These are phyloP conservation scores for Pythium dissotocum DNA, from an alignment of 352 stramenopile species.

Conservation along the genomic window DNA sequence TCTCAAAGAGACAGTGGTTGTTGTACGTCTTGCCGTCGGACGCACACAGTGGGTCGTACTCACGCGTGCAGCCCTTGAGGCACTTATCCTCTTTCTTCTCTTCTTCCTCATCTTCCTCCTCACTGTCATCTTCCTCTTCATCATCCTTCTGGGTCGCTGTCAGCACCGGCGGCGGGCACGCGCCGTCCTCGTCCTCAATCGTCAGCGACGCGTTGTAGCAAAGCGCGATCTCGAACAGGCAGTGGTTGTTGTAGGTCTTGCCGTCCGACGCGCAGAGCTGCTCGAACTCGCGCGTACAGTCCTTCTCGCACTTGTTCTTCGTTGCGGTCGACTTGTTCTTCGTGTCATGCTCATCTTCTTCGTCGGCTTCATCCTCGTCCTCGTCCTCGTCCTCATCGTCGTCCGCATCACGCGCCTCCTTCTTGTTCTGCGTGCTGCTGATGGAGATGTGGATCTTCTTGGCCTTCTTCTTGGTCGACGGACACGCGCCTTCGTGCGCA, in stretches of 20 bases:
- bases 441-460: constrained; percentile 19
- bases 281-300: constrained; percentile 21
- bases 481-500: constrained; percentile 10
- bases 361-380: constrained; percentile 7
- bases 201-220: constrained; percentile 18
- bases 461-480: neutral
- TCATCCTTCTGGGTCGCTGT: neutral
- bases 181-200: constrained; percentile 13
- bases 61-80: constrained; percentile 20
- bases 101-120: neutral
- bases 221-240: constrained; percentile 28
- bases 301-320: constrained; percentile 24
- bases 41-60: constrained; percentile 22
- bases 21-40: constrained; percentile 31
- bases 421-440: neutral
- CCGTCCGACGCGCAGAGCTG: constrained; percentile 28
- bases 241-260: constrained; percentile 35
- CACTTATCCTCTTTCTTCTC: constrained; percentile 16
- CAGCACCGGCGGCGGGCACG: neutral
- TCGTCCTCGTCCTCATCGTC: constrained; percentile 14
- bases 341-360: neutral
- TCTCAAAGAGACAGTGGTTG: constrained; percentile 35
- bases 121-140: constrained; percentile 3
- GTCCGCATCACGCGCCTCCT: neutral
- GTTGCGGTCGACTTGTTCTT: neutral